These are phyloP conservation scores for Umbelopsis sp. DNA, from an alignment of 192 early-diverging fungal species.

Conservation along the genomic window DNA sequence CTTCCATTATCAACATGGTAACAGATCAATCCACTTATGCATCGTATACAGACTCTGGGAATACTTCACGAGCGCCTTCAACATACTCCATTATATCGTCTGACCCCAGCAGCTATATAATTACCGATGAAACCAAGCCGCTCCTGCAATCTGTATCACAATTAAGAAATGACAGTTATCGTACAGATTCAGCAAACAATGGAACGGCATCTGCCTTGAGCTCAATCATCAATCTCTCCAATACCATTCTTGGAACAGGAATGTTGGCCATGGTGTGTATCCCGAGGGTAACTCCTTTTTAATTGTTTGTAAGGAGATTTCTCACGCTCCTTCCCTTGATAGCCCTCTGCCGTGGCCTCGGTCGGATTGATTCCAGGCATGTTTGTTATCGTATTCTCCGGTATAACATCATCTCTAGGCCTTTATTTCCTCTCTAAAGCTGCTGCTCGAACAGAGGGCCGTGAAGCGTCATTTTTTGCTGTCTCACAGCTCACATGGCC, in stretches of 20 bases:
- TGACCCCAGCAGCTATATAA: not conserved
- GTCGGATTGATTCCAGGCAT: conserved; percentile 85
- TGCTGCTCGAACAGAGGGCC: conserved; percentile 74
- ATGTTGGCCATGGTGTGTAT: conserved; percentile 92
- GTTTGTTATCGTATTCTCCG: conserved; percentile 79
- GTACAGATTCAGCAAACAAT: not conserved
- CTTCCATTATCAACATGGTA: not conserved
- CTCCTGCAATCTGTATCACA: not conserved
- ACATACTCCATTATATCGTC: not conserved
- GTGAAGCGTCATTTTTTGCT: conserved; percentile 89
- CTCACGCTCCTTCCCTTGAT: not conserved
- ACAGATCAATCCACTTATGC: not conserved
- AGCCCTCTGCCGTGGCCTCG: conserved; percentile 84
- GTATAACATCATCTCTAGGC: conserved; percentile 73
- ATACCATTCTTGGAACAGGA: conserved; percentile 96
- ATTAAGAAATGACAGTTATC: not conserved
- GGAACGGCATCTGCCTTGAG: conserved; percentile 63
- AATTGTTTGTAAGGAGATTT: not conserved
- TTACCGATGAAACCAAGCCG: conserved; percentile 1
- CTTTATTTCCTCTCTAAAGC: conserved; percentile 80
- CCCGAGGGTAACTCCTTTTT: not conserved
- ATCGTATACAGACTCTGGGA: conserved; percentile 4
- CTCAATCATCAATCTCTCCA: conserved; percentile 84
- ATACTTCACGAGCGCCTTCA: conserved; percentile 4
- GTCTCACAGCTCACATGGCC: conserved; percentile 92